A percentile compares a stretch with the other conserved stretches of the same genome.
Conservation (phyloP, 495 filamentous ascomycete species). For the Hamigera avellanea region DNA sequence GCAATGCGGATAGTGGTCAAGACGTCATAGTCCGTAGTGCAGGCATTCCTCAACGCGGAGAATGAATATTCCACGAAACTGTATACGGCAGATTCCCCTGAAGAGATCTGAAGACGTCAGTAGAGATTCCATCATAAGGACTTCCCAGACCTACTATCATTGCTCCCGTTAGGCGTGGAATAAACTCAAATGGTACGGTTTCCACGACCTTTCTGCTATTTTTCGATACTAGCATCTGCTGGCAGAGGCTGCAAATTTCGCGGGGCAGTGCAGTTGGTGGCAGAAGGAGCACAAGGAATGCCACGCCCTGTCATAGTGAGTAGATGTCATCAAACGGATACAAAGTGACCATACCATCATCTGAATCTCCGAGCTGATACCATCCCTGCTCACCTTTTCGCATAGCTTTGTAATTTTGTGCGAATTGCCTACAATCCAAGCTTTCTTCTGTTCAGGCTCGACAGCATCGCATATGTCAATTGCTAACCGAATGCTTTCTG, state of each 20-base stretch:
- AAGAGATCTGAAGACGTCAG: slow-evolving; percentile 7
- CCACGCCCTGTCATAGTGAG: slow-evolving; percentile 22
- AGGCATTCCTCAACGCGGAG: slow-evolving; percentile 9
- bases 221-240: slow-evolving; percentile 19
- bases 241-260: slow-evolving; percentile 13
- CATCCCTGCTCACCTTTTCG: slow-evolving; percentile 33
- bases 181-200: slow-evolving; percentile 10
- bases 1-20: slow-evolving; percentile 15
- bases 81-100: slow-evolving; percentile 12
- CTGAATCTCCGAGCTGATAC: slow-evolving; percentile 28
- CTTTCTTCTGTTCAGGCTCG: slow-evolving; percentile 22
- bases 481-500: slow-evolving; percentile 38
- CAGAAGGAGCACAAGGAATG: slow-evolving; percentile 23
- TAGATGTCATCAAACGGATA: too few relatives aligned
- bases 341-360: slow-evolving; percentile 27
- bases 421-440: slow-evolving; percentile 33
- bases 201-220: slow-evolving; percentile 12
- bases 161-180: slow-evolving; percentile 14
- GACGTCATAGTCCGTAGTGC: background rate
- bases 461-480: slow-evolving; percentile 35
- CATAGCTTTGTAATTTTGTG: slow-evolving; percentile 38
- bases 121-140: background rate
- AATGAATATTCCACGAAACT: slow-evolving; percentile 15
- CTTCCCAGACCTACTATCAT: slow-evolving; percentile 12
- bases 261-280: slow-evolving; percentile 11